Conservation (phyloP, 2,329 filamentous ascomycete genomes). For the Colletotrichum magnum region DNA sequence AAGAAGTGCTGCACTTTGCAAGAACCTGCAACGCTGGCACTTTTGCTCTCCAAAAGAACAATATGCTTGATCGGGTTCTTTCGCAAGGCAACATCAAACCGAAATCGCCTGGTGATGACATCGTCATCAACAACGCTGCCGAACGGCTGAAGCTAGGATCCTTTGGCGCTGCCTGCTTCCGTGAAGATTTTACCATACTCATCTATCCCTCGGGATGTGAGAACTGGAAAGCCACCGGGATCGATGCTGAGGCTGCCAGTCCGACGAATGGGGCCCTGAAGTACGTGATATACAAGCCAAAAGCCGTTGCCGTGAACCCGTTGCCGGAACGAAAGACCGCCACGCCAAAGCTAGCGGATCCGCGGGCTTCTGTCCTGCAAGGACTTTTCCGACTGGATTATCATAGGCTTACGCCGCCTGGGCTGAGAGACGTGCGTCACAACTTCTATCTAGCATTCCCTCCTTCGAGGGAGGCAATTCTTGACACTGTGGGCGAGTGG, state of each 20-base stretch:
- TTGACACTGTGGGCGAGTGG: conserved; percentile 60
- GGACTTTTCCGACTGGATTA: conserved; percentile 51
- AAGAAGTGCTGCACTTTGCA: conserved; percentile 50
- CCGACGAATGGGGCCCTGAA: conserved; percentile 45
- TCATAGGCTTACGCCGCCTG: conserved; percentile 45
- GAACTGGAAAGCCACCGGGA: conserved; percentile 48
- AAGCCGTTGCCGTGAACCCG: conserved; percentile 19
- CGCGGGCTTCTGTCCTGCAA: conserved; percentile 43
- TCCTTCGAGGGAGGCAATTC: conserved; percentile 49
- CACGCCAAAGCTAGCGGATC: not conserved
- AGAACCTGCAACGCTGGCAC: conserved; percentile 51
- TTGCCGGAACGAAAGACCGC: not conserved
- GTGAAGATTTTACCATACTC: conserved; percentile 53
- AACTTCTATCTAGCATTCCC: conserved; percentile 68
- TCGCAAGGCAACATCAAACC: conserved; percentile 39
- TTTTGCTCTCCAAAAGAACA: conserved; percentile 42
- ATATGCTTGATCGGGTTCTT: conserved; percentile 22
- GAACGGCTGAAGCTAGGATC: conserved; percentile 52
- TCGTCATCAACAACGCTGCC: conserved; percentile 47
- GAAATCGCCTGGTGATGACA: conserved; percentile 1
- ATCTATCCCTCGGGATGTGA: conserved; percentile 55
- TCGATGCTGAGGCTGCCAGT: conserved; percentile 40
- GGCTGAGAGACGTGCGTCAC: conserved; percentile 43
- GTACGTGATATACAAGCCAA: conserved; percentile 55
- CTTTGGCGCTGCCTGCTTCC: conserved; percentile 53